A percentile compares a stretch with the other conserved stretches of the same genome.
Conservation (phyloP, 177 flowering plant species). For the Vitis hybrid region DNA sequence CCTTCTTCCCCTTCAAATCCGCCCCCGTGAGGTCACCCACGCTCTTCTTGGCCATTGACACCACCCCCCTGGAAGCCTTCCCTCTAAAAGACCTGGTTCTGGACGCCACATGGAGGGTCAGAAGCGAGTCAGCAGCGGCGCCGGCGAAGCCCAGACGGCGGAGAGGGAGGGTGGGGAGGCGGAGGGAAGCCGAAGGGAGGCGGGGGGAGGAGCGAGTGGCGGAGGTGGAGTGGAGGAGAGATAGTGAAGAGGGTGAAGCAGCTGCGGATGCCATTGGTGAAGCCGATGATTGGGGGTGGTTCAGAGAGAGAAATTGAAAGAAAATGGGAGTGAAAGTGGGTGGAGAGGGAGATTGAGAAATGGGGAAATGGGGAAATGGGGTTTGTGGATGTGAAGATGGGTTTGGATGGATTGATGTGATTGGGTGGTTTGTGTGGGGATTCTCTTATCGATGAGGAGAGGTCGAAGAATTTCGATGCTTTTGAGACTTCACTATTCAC, state of each 20-base stretch:
- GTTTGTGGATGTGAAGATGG: conserved; percentile 26
- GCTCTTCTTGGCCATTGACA: conserved; percentile 75
- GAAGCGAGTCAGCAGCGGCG: conserved; percentile 40
- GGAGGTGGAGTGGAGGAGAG: conserved; percentile 22
- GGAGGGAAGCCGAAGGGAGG: conserved; percentile 21
- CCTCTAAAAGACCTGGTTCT: conserved; percentile 27
- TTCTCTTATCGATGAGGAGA: conserved; percentile 59
- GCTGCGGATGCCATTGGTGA: conserved; percentile 41
- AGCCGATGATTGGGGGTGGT: conserved; percentile 35
- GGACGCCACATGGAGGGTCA: conserved; percentile 43
- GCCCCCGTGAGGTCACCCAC: conserved; percentile 67
- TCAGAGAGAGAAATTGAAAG: conserved; percentile 6
- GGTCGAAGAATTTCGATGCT: conserved; percentile 46
- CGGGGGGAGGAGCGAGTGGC: conserved; percentile 21
- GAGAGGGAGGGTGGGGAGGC: conserved; percentile 29
- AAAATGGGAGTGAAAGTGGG: background rate
- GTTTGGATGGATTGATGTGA: conserved; percentile 3
- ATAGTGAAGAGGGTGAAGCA: conserved; percentile 28
- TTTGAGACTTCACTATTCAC: conserved; percentile 4
- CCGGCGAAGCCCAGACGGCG: conserved; percentile 50
- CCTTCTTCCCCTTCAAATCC: conserved; percentile 89
- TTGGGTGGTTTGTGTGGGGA: conserved; percentile 15
- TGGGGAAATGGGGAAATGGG: background rate
- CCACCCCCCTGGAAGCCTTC: conserved; percentile 38
- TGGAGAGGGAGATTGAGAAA: background rate